Conservation (phyloP, 306 rosid genomes). For the Ochetophila trinervis region DNA sequence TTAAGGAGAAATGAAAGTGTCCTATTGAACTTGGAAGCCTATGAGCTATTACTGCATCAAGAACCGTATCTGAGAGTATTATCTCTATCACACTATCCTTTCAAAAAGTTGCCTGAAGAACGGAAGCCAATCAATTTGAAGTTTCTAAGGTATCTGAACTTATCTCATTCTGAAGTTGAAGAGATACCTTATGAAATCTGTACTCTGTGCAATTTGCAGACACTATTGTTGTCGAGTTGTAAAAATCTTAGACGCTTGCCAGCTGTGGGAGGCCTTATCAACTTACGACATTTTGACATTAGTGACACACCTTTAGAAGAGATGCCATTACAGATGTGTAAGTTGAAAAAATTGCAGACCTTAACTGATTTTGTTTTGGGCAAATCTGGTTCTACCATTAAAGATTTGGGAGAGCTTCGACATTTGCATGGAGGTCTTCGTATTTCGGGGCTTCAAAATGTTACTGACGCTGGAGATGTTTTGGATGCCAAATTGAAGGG, state of each 20-base stretch:
- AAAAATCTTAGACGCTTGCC: conserved; percentile 10
- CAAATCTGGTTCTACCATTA: conserved; percentile 7
- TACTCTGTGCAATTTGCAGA: conserved; percentile 23
- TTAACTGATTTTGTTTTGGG: conserved; percentile 8
- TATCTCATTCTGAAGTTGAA: conserved; percentile 14
- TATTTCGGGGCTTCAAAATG: conserved; percentile 15
- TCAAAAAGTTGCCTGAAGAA: conserved; percentile 5
- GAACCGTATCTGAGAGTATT: conserved; percentile 1
- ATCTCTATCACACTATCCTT: conserved; percentile 6
- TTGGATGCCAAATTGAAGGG: conserved; percentile 12
- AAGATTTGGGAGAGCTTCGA: conserved; percentile 18
- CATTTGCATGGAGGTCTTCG: conserved; percentile 10
- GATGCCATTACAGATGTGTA: conserved; percentile 21
- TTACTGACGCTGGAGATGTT: conserved; percentile 15
- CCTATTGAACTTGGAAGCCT: not conserved
- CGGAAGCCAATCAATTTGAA: no score
- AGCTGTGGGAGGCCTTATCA: conserved; percentile 10
- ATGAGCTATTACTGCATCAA: not conserved
- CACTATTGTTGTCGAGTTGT: conserved; percentile 21
- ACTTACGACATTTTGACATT: conserved; percentile 21
- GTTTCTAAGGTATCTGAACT: conserved; percentile 7
- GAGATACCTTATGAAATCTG: no score
- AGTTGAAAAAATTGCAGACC: conserved; percentile 11
- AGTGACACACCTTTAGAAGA: conserved; percentile 2
- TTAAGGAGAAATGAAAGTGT: not conserved